Percentiles rank a stretch among this genome's conserved stretches.
Conservation (phyloP, 768 basidiomycete genomes). For the Termitomyces titanicus region DNA sequence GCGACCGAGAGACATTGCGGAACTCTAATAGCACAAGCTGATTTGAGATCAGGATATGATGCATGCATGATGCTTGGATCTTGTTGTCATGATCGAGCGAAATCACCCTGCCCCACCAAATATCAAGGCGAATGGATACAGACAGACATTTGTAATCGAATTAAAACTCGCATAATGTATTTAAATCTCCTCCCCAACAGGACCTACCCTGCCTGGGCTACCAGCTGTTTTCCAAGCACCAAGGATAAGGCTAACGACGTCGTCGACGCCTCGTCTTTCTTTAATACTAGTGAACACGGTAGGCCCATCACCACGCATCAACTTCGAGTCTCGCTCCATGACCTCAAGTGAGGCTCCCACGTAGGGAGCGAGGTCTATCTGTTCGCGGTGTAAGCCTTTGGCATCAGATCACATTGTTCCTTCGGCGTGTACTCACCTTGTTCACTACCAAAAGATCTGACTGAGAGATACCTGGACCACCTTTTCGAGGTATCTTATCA, state of each 20-base stretch:
- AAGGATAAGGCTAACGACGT: constrained; percentile 76
- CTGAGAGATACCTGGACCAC: constrained; percentile 95
- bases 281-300: constrained; percentile 89
- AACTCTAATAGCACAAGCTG: not conserved
- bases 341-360: constrained; percentile 92
- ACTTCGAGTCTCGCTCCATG: constrained; percentile 89
- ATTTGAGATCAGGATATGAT: not conserved
- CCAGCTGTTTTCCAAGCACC: constrained; percentile 88
- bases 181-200: constrained; percentile 34
- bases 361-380: constrained; percentile 93
- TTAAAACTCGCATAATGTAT: not conserved
- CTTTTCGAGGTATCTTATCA: constrained; percentile 98
- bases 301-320: constrained; percentile 94
- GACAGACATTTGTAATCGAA: not conserved
- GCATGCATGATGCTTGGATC: no score
- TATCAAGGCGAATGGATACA: not conserved
- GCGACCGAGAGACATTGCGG: not conserved
- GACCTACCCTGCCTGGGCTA: constrained; percentile 58
- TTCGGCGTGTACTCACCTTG: constrained; percentile 53
- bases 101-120: not conserved
- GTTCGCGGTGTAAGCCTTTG: not conserved
- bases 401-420: not conserved
- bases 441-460: constrained; percentile 94
- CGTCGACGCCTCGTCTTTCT: constrained; percentile 72
- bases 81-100: not conserved